Conservation (phyloP, 495 filamentous ascomycete genomes). For the Copromyces sp. region DNA sequence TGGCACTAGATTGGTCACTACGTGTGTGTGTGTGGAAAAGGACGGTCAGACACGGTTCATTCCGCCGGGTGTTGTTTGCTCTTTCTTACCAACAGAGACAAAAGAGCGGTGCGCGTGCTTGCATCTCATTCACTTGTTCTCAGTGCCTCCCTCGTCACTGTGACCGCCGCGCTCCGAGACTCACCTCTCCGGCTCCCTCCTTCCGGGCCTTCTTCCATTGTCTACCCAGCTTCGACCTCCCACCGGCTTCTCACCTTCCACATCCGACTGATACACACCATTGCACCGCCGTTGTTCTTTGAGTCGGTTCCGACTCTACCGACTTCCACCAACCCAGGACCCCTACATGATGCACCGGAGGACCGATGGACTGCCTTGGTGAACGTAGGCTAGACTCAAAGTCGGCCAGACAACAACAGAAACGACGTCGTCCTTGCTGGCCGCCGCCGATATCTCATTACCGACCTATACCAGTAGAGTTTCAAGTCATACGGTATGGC, state of each 20-base stretch:
- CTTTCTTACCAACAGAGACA: background rate
- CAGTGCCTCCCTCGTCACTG: background rate
- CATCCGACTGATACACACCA: background rate
- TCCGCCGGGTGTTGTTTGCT: background rate
- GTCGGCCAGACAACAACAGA: constrained; percentile 6
- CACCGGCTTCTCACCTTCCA: background rate
- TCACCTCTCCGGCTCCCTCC: background rate
- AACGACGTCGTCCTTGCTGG: background rate
- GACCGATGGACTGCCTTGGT: constrained; percentile 5
- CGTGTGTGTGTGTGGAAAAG: background rate
- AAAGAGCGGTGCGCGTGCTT: background rate
- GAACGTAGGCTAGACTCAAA: constrained; percentile 11
- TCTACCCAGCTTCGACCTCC: background rate
- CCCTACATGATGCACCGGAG: constrained; percentile 7
- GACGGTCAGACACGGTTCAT: background rate
- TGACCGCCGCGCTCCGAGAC: background rate
- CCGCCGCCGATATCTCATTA: background rate
- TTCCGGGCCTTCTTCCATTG: background rate
- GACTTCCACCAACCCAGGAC: background rate
- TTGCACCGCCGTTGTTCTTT: background rate
- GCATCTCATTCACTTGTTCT: background rate
- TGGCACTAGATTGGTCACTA: background rate
- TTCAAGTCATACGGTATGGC: background rate
- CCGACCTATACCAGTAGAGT: background rate
- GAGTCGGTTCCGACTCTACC: background rate